phyloP scores from a whole-genome alignment of 2,329 filamentous ascomycete species.

The Xylariaceae sp. region DNA sequence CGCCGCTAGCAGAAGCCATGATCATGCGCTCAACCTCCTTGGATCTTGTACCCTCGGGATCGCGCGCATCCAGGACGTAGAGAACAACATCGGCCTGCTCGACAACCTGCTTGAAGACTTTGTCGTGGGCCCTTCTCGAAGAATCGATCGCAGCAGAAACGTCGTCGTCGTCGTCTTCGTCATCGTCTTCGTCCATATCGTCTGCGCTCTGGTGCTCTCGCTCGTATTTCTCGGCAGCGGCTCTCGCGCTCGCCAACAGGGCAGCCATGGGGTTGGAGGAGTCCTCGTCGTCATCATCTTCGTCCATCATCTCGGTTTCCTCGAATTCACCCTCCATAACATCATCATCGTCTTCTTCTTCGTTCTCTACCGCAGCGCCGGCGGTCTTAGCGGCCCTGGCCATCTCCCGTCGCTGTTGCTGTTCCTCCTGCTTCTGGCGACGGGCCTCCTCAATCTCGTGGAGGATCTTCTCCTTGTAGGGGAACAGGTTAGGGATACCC shows the following conservation, averaged over 20 bases:
- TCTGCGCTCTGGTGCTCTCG: slow-evolving; percentile 56
- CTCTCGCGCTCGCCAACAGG: slow-evolving; percentile 76
- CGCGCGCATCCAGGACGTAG: slow-evolving; percentile 87
- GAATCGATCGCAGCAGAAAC: slow-evolving; percentile 50
- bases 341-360: slow-evolving; percentile 38
- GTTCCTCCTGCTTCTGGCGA: slow-evolving; percentile 74
- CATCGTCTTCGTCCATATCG: slow-evolving; percentile 51
- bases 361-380: slow-evolving; percentile 40
- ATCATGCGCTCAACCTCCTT: slow-evolving; percentile 85
- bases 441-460: slow-evolving; percentile 90
- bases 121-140: slow-evolving; percentile 86
- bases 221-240: slow-evolving; percentile 71
- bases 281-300: slow-evolving; percentile 56
- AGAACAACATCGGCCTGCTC: slow-evolving; percentile 85
- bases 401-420: slow-evolving; percentile 63
- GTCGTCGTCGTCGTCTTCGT: slow-evolving; percentile 45
- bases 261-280: slow-evolving; percentile 85
- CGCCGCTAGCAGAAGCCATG: slow-evolving; percentile 77
- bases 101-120: slow-evolving; percentile 90
- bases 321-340: slow-evolving; percentile 45
- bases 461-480: slow-evolving; percentile 93
- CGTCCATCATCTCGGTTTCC: slow-evolving; percentile 49
- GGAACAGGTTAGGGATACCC: slow-evolving; percentile 94
- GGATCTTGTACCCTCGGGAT: slow-evolving; percentile 85
- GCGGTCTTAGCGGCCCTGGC: slow-evolving; percentile 62